Conservation (phyloP, 2,329 filamentous ascomycete genomes). For the Cordyceps cateniannulata region DNA sequence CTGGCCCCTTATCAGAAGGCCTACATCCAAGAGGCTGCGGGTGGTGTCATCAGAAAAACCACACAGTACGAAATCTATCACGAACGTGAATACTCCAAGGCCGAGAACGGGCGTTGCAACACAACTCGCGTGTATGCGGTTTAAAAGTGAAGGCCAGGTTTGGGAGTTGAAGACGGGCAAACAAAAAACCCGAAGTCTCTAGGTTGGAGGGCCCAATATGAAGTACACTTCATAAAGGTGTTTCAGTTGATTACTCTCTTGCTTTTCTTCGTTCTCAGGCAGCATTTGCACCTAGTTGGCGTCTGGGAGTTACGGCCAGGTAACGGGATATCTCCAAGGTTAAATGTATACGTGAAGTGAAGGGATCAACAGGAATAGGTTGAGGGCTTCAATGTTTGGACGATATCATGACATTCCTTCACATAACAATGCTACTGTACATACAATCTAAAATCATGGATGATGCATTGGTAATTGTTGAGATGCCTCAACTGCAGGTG, state of each 20-base stretch:
- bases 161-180: background rate
- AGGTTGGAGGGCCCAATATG: no score
- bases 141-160: background rate
- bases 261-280: no score
- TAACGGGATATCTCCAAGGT: background rate
- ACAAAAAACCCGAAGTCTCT: background rate
- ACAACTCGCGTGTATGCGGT: background rate
- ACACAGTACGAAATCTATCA: slow-evolving; percentile 30
- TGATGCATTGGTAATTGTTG: no score
- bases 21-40: slow-evolving; percentile 14
- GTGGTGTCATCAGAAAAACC: slow-evolving; percentile 28
- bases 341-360: background rate
- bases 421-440: background rate
- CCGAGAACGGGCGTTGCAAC: background rate
- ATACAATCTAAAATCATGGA: no score
- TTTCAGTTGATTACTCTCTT: no score
- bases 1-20: slow-evolving; percentile 18
- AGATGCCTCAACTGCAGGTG: background rate
- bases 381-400: background rate
- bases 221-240: no score
- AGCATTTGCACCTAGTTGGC: no score
- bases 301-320: no score
- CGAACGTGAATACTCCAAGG: slow-evolving; percentile 16
- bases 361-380: background rate
- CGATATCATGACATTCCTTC: background rate